phyloP scores from a whole-genome alignment of 2,329 filamentous ascomycete genomes.

The Emericellopsis atlantica region DNA sequence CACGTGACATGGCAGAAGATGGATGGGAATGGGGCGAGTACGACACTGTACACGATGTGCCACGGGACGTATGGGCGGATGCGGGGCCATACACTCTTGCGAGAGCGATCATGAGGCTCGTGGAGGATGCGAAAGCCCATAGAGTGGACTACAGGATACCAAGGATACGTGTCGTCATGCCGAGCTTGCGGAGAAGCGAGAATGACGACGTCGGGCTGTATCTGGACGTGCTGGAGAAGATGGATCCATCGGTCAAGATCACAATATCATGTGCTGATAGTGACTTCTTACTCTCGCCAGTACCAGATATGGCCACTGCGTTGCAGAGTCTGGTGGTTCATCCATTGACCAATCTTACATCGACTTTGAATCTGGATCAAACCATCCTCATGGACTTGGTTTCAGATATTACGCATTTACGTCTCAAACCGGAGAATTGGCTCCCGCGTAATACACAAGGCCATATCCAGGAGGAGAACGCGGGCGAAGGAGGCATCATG shows the following conservation, averaged over 20 bases:
- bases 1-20: conserved; percentile 25
- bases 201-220: conserved; percentile 17
- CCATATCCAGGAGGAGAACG: conserved; percentile 21
- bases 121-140: conserved; percentile 21
- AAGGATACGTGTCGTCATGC: conserved; percentile 19
- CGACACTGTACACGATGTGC: conserved; percentile 14
- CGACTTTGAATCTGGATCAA: conserved; percentile 25
- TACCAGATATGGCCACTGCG: conserved; percentile 12
- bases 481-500: conserved; percentile 16
- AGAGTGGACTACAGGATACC: conserved; percentile 23
- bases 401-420: conserved; percentile 24
- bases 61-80: conserved; percentile 20
- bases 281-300: conserved; percentile 10
- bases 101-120: conserved; percentile 17
- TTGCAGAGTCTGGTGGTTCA: conserved; percentile 17
- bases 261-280: conserved; percentile 15
- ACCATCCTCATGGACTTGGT: conserved; percentile 26
- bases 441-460: conserved; percentile 16
- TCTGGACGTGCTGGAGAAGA: conserved; percentile 14
- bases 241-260: conserved; percentile 18
- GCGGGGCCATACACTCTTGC: conserved; percentile 11
- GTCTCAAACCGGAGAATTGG: conserved; percentile 18
- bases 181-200: conserved; percentile 14
- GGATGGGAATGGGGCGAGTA: conserved; percentile 28
- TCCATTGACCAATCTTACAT: conserved; percentile 17